Evolutionary conservation across 805 yeast species (phyloP).

Genomic region (Candida fluviatilis): DNA sequence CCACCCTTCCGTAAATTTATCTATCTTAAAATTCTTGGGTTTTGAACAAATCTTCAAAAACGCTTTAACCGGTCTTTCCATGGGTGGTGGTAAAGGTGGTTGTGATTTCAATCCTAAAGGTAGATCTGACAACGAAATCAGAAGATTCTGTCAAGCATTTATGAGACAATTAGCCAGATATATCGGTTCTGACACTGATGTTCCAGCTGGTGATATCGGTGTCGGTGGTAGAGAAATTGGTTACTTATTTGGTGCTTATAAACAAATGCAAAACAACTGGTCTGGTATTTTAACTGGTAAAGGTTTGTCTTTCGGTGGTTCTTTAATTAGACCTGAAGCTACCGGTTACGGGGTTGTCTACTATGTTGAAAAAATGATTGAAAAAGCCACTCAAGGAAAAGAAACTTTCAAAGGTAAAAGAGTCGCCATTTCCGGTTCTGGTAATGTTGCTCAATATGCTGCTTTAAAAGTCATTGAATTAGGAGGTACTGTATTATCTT

Average conservation of each 20-base stretch:
- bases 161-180: conserved; percentile 94
- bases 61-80: conserved; percentile 93
- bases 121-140: conserved; percentile 85
- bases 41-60: conserved; percentile 98
- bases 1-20: conserved; percentile 95
- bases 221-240: conserved; percentile 97
- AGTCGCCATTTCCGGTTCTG: conserved; percentile 96
- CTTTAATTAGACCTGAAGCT: conserved; percentile 98
- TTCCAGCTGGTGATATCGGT: conserved; percentile 99
- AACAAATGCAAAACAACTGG: conserved; percentile 83
- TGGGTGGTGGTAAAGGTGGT: conserved; percentile 99
- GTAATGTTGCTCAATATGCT: conserved; percentile 99
- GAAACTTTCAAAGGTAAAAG: conserved; percentile 90
- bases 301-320: conserved; percentile 98
- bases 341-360: conserved; percentile 97
- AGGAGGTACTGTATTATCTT: conserved; percentile 91
- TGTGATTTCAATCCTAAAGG: conserved; percentile 97
- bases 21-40: conserved; percentile 93
- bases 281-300: conserved; percentile 98
- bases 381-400: conserved; percentile 83
- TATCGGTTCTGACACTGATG: conserved; percentile 97
- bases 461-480: conserved; percentile 95
- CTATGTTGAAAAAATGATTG: conserved; percentile 97
- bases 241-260: conserved; percentile 95
- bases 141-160: conserved; percentile 94